Conservation (phyloP, 129 eudicot species). For the Silybum marianum region DNA sequence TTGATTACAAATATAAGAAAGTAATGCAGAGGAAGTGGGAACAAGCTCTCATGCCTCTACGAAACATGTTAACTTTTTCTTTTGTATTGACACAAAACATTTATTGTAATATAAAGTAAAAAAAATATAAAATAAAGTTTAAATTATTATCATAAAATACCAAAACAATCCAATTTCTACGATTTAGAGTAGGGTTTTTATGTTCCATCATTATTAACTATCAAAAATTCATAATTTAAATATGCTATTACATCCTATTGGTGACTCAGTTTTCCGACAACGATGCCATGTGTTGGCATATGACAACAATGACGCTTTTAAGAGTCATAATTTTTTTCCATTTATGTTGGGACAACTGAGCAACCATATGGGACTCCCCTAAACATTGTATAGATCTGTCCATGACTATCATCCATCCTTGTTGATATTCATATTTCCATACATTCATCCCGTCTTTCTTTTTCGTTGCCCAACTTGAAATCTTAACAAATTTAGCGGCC, state of each 20-base stretch:
- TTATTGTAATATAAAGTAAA: no score
- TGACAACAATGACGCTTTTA: neutral
- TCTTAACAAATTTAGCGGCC: neutral
- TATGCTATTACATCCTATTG: neutral
- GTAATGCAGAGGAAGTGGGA: no score
- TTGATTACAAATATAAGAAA: no score
- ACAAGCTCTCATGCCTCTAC: no score
- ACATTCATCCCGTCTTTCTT: no score
- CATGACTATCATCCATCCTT: neutral
- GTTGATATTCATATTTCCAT: no score
- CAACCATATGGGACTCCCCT: neutral
- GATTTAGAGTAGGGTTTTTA: no score
- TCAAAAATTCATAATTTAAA: neutral
- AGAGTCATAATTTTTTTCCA: neutral
- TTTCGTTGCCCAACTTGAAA: neutral
- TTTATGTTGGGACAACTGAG: neutral
- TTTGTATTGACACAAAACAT: no score
- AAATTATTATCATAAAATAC: no score
- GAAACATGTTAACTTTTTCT: no score
- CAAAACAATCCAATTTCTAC: no score
- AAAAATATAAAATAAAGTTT: no score
- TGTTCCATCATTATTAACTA: neutral
- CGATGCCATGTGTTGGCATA: neutral
- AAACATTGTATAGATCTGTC: neutral
- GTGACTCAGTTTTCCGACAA: neutral